These are phyloP conservation scores for Beta corolliflora DNA, from an alignment of 179 eudicot genomes.

Conservation along the genomic window DNA sequence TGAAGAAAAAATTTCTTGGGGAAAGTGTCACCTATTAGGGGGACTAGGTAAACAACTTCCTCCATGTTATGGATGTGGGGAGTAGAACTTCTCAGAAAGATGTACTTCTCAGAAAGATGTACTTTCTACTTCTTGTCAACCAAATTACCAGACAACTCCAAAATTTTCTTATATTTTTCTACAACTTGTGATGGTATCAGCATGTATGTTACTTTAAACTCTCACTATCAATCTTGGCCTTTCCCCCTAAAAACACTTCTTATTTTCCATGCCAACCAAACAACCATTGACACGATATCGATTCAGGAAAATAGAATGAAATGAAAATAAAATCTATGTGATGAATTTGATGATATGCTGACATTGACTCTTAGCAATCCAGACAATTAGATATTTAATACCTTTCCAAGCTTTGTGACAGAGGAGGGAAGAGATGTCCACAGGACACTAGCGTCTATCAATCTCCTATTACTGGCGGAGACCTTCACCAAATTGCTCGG, in stretches of 20 bases:
- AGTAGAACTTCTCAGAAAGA: background rate
- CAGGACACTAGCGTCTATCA: constrained; percentile 47
- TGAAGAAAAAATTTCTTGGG: background rate
- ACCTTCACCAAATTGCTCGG: constrained; percentile 42
- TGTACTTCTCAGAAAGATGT: background rate
- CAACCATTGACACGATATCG: background rate
- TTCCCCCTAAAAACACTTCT: background rate
- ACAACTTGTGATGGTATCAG: too few species aligned
- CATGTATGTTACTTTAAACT: too few species aligned
- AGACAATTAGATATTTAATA: constrained; percentile 24
- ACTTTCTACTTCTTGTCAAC: background rate
- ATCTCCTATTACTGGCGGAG: constrained; percentile 44
- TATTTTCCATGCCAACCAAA: background rate
- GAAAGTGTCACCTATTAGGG: background rate
- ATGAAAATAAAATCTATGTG: background rate
- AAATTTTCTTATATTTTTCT: background rate
- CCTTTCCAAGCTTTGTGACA: constrained; percentile 84
- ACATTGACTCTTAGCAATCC: background rate
- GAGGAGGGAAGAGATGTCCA: constrained; percentile 85
- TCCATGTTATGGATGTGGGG: background rate
- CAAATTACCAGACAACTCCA: background rate
- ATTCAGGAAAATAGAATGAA: background rate
- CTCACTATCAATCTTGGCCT: too few species aligned
- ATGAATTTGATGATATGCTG: background rate
- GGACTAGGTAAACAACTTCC: background rate